Base-by-base conservation (phyloP, 208 protist genomes). In the Endotrypanum monterogeii region DNA sequence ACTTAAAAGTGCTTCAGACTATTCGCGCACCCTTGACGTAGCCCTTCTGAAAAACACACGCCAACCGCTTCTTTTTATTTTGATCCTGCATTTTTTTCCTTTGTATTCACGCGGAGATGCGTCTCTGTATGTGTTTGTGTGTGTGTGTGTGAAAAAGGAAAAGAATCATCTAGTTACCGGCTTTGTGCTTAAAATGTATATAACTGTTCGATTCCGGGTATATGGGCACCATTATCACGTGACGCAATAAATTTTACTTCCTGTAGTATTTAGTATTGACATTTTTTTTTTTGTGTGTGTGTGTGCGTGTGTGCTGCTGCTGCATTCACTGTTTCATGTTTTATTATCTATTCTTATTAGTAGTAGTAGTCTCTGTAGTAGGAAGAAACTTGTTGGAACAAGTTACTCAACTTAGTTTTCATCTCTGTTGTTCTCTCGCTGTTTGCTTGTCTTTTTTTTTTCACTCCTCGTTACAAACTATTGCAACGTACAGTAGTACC, bases 41-140 rank as follows among this genome's bases (percentile, higher is more conserved):
- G 0, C 35, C 57, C 57, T 41, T 11, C 20, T n/a, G n/a, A n/a
- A n/a, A n/a, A n/a, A n/a, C n/a, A n/a, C n/a, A n/a, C n/a, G n/a
- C n/a, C n/a, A n/a, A n/a, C n/a, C n/a, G n/a, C 8, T 20, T 54
- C 50, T 54, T 54, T 20, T 23, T 54, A 20, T 54, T 54, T 11
- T 11, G 35, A 37, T 70, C n/a, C 9, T 55, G 41, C 41, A 25
- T 0, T 48, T 51, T 11, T 41, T n/a, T 2, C 52, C 14, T 32
- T 35, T 58, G 52, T 20, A 6, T 30, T 61, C 61, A 62, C 28
- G n/a, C n/a, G 56, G 57, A 62, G 46, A 62, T 62, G 2, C 54
- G 51, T 75, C 1, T 76, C 57, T 62, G 52, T 30, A 18, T 63
- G 70, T 67, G 20, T 61, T 57, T 66, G 71, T 39, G 60, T 51